Conservation (phyloP, 2,329 filamentous ascomycete genomes). For the Botryotinia globosa region DNA sequence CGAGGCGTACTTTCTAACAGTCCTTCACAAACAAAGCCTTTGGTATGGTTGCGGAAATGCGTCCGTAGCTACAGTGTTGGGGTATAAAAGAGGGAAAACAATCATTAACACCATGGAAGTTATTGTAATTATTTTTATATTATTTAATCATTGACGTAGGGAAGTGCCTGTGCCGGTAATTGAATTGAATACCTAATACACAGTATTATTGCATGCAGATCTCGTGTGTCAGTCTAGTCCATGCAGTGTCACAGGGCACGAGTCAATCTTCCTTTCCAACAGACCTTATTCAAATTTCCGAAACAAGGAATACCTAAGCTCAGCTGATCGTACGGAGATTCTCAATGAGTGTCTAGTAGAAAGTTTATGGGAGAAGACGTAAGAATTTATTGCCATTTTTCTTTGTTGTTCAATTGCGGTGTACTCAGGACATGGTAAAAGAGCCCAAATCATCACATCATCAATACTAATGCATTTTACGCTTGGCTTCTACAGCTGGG, state of each 20-base stretch:
- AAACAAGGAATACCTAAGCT: slow-evolving; percentile 6
- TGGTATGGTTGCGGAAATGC: not conserved
- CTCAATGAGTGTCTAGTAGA: not conserved
- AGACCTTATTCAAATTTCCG: not conserved
- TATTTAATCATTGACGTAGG: not conserved
- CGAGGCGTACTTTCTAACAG: not conserved
- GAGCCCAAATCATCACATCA: not conserved
- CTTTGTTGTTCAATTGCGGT: slow-evolving; percentile 17
- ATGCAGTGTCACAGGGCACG: slow-evolving; percentile 1
- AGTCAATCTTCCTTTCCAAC: slow-evolving; percentile 1
- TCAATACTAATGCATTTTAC: not conserved
- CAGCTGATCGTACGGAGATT: slow-evolving; percentile 6
- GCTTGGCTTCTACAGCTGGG: not conserved
- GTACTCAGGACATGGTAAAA: not conserved
- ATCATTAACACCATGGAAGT: not conserved
- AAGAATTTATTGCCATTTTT: not conserved
- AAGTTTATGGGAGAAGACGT: not conserved
- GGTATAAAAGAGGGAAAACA: not conserved
- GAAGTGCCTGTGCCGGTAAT: not conserved
- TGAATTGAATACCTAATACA: not conserved
- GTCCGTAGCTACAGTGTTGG: not conserved
- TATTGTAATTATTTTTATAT: not conserved
- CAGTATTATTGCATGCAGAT: not conserved
- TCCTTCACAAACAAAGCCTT: slow-evolving; percentile 1
- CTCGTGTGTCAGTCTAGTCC: not conserved